Conservation (phyloP, 164 flowering plant genomes). For the Vitis riparia region DNA sequence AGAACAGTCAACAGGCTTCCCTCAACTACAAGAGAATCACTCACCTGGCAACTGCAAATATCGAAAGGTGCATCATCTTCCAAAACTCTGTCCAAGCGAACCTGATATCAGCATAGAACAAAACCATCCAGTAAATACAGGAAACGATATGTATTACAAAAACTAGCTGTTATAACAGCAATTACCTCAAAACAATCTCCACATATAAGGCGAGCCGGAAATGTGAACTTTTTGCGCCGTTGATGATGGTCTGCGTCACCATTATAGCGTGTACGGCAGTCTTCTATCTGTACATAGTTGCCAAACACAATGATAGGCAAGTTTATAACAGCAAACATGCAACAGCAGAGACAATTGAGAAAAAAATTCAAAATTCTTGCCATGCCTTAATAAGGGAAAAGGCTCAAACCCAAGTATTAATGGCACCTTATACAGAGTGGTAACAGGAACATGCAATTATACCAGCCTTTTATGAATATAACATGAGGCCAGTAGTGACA, state of each 20-base stretch:
- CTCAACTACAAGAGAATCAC: slow-evolving; percentile 1
- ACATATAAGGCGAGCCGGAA: slow-evolving; percentile 93
- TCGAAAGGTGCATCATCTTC: slow-evolving; percentile 96
- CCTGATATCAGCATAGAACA: slow-evolving; percentile 41
- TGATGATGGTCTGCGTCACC: slow-evolving; percentile 93
- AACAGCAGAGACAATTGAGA: not conserved
- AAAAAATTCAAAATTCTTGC: no score
- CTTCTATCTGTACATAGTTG: slow-evolving; percentile 68
- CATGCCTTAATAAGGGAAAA: no score
- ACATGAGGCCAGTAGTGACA: no score
- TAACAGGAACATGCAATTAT: no score
- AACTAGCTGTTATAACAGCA: not conserved
- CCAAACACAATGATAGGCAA: slow-evolving; percentile 1
- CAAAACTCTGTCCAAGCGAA: slow-evolving; percentile 69
- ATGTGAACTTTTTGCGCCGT: slow-evolving; percentile 82
- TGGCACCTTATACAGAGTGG: no score
- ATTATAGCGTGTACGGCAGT: slow-evolving; percentile 92
- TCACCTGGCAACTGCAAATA: slow-evolving; percentile 95
- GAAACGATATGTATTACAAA: not conserved
- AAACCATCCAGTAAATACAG: not conserved
- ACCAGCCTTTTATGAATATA: no score
- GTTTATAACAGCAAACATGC: not conserved
- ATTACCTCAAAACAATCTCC: slow-evolving; percentile 94
- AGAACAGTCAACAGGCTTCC: no score
- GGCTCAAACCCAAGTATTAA: no score